A percentile compares a stretch with the other conserved stretches of the same genome.
Evolutionary conservation across 192 early-diverging fungal species (phyloP).

Genomic region (Entomortierella parvispora): DNA sequence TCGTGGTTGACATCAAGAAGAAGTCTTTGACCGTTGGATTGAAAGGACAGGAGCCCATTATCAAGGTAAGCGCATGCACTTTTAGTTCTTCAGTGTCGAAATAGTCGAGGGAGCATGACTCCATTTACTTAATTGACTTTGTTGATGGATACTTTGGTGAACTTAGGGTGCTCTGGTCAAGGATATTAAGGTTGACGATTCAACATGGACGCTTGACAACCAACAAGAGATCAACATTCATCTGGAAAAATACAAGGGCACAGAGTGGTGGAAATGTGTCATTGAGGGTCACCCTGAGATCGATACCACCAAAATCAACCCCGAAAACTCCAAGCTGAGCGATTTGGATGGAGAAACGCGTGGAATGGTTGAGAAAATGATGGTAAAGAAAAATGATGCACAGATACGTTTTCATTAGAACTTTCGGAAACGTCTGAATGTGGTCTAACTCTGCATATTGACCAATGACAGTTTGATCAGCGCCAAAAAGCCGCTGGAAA

Average conservation of each 20-base stretch:
- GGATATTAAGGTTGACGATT: constrained; percentile 77
- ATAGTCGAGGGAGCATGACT: no score
- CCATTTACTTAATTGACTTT: no score
- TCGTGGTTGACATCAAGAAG: constrained; percentile 75
- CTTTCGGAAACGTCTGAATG: no score
- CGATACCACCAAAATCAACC: constrained; percentile 88
- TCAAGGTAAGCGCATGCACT: no score
- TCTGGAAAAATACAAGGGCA: constrained; percentile 83
- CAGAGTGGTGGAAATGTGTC: constrained; percentile 93
- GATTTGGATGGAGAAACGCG: constrained; percentile 93
- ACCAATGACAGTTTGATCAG: constrained; percentile 80
- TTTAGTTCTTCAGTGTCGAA: neutral
- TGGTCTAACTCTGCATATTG: no score
- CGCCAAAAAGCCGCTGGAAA: constrained; percentile 82
- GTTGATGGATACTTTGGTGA: no score
- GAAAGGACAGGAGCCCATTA: constrained; percentile 76
- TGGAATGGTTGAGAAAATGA: constrained; percentile 96
- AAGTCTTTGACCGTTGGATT: constrained; percentile 72
- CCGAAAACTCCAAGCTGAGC: constrained; percentile 87
- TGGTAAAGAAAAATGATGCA: constrained; percentile 66
- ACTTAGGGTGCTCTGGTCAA: constrained; percentile 80
- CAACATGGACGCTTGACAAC: constrained; percentile 84
- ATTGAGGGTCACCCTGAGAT: constrained; percentile 82
- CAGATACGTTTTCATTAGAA: no score
- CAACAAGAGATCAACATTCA: constrained; percentile 80